Evolutionary conservation across 495 filamentous ascomycete genomes (phyloP), one percentile per base, ranked within the genome.

Genomic region (Lophium mytilinum): DNA sequence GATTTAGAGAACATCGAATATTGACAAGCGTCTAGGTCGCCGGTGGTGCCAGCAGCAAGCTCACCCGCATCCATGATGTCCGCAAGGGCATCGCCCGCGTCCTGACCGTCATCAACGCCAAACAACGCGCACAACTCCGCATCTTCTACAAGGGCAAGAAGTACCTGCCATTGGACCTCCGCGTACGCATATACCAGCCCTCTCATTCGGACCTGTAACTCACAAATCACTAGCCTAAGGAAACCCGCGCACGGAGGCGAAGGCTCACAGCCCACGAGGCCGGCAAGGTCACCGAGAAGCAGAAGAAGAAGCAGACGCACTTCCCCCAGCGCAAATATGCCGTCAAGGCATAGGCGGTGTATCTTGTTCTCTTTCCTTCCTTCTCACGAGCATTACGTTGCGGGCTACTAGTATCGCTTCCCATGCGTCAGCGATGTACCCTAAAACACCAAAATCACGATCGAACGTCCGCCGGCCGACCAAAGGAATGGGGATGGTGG

Each of bases 91-190:
- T 99, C 74, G 94, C 93, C 73, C 90, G 90, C 66, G 87, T 96
- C 76, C 83, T 97, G 64, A 99, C 93, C 73, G 83, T 97, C 80
- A 95, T 97, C 85, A 97, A 97, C 83, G 84, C 88, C 75, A 97
- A 92, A 82, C 94, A 97, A 81, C 85, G 93, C 70, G 80, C 89
- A 53, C 93, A 97, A 78, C 88, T 99, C 68, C 92, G 93, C 70
- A 78, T 99, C 64, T 97, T 96, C 86, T 99, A 99, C 83, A 93
- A 95, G 83, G 84, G 83, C 83, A 97, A 96, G 87, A 97, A 96
- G 80, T 96, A 95, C 82, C 78, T 90, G 40, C 91, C 90, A 55
- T 86, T 96, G 67, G 90, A 96, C 73, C 88, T 95, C 77, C 86
- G 92, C 71, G 48, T 62, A 51, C 53, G 34, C 12, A 51, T 2